A percentile compares a stretch with the other conserved stretches of the same genome.
phyloP scores from a whole-genome alignment of 1,284 basidiomycete genomes.

The Malassezia brasiliensis region DNA sequence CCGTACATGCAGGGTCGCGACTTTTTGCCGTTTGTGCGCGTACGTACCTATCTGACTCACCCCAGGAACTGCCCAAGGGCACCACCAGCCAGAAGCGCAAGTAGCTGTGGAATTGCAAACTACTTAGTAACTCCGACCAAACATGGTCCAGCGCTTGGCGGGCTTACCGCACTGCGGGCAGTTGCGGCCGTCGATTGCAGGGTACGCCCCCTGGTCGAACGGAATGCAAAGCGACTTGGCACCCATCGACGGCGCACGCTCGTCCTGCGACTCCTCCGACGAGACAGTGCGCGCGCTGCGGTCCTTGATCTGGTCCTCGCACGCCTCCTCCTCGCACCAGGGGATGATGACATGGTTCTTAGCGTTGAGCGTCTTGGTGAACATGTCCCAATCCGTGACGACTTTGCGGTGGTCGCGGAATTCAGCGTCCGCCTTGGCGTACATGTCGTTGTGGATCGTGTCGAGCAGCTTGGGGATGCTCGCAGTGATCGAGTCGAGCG shows the following conservation, averaged over 20 bases:
- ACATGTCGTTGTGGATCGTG: conserved; percentile 84
- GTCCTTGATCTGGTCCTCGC: conserved; percentile 98
- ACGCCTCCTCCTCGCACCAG: conserved; percentile 88
- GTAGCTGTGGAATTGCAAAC: background rate
- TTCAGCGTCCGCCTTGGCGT: conserved; percentile 62
- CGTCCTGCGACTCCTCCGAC: conserved; percentile 51
- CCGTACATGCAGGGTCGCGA: conserved; percentile 94
- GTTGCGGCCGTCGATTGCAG: conserved; percentile 31
- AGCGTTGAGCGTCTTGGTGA: conserved; percentile 78
- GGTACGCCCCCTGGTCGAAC: conserved; percentile 67
- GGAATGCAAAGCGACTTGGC: conserved; percentile 97
- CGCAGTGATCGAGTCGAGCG: conserved; percentile 18
- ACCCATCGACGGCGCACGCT: conserved; percentile 90
- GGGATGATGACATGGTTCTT: conserved; percentile 84
- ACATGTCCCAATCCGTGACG: conserved; percentile 74
- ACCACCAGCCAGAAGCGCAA: conserved; percentile 27
- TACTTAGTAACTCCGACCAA: conserved; percentile 40
- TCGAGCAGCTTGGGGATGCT: conserved; percentile 58
- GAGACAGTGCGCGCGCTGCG: conserved; percentile 58
- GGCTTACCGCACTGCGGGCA: conserved; percentile 42
- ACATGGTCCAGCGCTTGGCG: conserved; percentile 48
- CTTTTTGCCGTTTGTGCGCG: conserved; percentile 78
- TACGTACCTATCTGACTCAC: conserved; percentile 33
- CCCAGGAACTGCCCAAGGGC: conserved; percentile 58
- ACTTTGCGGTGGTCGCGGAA: conserved; percentile 67